Base-by-base conservation (phyloP, 2,329 filamentous ascomycete genomes). In the Chrysoporthe puriensis region DNA sequence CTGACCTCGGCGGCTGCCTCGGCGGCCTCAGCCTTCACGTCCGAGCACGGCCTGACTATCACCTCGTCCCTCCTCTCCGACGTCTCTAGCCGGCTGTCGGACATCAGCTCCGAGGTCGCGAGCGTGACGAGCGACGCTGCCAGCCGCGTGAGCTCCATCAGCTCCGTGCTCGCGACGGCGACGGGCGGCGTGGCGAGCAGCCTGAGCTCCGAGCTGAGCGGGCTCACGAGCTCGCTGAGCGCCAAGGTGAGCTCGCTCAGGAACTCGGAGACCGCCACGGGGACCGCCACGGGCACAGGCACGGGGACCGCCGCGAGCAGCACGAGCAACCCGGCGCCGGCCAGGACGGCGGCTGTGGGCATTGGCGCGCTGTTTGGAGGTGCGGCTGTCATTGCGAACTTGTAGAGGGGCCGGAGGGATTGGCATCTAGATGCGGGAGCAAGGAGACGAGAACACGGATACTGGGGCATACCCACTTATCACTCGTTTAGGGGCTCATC, bases 311-410 rank as follows among this genome's bases (percentile, higher is more conserved):
- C 63, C 18, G 36, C 57, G 14, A 42, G 34, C 42, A 32, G 14
- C 32, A 72, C 71, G 14, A 71, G 67, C 62, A 68, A 73, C 66
- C 75, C 71, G 8, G 77, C 77, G 61, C 74, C 78, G 58, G 72
- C 74, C 66, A 78, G 77, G 70, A 83, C 81, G 18, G 83, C 77
- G 40, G 81, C 78, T 40, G 71, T 84, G 54, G 82, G 79, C 26
- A 74, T 85, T 59, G 82, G 82, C 43, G 82, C 82, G 34, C 76
- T 85, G 67, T 74, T 84, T 61, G 83, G 82, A 34, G 83, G 82
- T 72, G 81, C 80, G 3, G 83, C 81, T 62, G 67, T 83, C 62
- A 70, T 83, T 60, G 78, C 74, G 73, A 83, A 83, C 77, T 66
- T 84, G 73, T 84, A 82, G 78, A 72, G 59, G 60, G n/a, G 13